A percentile compares a stretch with the other conserved stretches of the same genome.
phyloP scores from a whole-genome alignment of 768 basidiomycete species.

The Boletellus ananiceps region DNA sequence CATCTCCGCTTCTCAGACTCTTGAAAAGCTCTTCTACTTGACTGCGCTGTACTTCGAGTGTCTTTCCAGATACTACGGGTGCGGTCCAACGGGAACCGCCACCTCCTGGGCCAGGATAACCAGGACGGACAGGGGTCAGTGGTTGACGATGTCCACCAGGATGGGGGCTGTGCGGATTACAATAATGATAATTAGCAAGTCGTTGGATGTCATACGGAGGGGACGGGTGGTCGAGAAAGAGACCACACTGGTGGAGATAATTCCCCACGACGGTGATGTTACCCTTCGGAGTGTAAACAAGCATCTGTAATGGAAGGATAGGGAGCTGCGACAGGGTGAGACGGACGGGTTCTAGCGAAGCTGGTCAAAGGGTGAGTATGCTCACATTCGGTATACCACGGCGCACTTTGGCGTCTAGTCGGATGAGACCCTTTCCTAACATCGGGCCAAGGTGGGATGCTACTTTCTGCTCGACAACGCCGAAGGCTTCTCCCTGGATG shows the following conservation, averaged over 20 bases:
- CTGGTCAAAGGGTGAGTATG: constrained; percentile 18
- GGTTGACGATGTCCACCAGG: constrained; percentile 54
- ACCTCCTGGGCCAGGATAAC: constrained; percentile 38
- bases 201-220: constrained; percentile 59
- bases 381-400: constrained; percentile 62
- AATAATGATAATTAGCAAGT: constrained; percentile 63
- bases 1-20: constrained; percentile 81
- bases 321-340: constrained; percentile 51
- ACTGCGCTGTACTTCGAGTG: constrained; percentile 84
- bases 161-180: constrained; percentile 86
- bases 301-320: constrained; percentile 77
- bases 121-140: constrained; percentile 39
- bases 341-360: constrained; percentile 15
- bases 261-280: constrained; percentile 82
- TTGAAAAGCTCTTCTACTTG: constrained; percentile 95
- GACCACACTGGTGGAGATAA: constrained; percentile 60
- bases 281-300: constrained; percentile 92
- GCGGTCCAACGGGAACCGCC: constrained; percentile 49
- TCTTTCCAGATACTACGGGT: constrained; percentile 59
- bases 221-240: constrained; percentile 79
- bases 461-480: constrained; percentile 82
- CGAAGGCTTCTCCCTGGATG: constrained; percentile 64
- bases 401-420: constrained; percentile 72
- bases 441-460: constrained; percentile 76
- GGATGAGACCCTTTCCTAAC: constrained; percentile 79